Conservation (phyloP, 1,284 basidiomycete species). For the Schizopora paradoxa region DNA sequence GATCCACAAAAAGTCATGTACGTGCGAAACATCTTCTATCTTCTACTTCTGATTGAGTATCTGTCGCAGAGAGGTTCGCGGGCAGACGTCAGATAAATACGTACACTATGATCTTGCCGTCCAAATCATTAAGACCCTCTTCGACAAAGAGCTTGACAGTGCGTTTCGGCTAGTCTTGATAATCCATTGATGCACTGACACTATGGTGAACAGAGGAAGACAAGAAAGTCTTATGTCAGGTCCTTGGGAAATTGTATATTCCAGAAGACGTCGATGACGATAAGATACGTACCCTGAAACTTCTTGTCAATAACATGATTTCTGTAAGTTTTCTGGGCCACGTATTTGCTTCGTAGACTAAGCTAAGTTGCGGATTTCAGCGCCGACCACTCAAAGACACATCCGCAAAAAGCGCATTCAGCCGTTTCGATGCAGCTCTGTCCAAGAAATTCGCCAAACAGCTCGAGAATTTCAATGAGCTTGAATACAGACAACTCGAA, state of each 20-base stretch:
- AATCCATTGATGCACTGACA: conserved; percentile 23
- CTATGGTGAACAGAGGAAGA: conserved; percentile 58
- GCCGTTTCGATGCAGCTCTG: conserved; percentile 58
- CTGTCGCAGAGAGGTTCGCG: conserved; percentile 30
- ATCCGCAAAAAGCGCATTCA: conserved; percentile 64
- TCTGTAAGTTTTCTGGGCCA: conserved; percentile 40
- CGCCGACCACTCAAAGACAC: conserved; percentile 71
- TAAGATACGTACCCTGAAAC: conserved; percentile 56
- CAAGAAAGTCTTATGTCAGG: conserved; percentile 72
- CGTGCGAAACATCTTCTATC: conserved; percentile 33
- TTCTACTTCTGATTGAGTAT: conserved; percentile 5
- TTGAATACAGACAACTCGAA: conserved; percentile 56
- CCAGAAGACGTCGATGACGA: conserved; percentile 60
- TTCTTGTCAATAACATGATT: conserved; percentile 55
- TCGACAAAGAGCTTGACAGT: conserved; percentile 45
- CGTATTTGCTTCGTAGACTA: conserved; percentile 4
- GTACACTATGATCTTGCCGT: conserved; percentile 79
- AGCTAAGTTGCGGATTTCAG: conserved; percentile 31
- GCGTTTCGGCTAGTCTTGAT: conserved; percentile 14
- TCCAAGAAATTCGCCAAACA: conserved; percentile 53
- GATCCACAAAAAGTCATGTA: conserved; percentile 80
- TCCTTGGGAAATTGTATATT: conserved; percentile 75
- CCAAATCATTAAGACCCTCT: conserved; percentile 65
- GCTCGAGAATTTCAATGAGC: conserved; percentile 63
- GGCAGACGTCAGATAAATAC: conserved; percentile 39